Base-by-base conservation (phyloP, 441 rosid species). In the Aleurites moluccanus region DNA sequence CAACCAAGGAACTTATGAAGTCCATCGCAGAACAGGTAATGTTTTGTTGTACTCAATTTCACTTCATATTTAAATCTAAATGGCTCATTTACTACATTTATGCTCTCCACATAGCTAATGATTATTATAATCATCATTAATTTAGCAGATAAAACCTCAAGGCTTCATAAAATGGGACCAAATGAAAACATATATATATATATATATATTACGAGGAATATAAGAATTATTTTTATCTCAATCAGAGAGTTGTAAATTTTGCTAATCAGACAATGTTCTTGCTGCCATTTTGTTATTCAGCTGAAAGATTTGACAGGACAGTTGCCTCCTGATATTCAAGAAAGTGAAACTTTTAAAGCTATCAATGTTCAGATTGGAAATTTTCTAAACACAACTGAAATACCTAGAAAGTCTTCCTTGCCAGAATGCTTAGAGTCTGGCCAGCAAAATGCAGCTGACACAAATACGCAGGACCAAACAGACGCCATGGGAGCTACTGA, bases 11-110 rank as follows among this genome's bases (percentile, higher is more conserved):
- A 63, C 53, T 91, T 15, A 56, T 90, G 44, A 84, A 85, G 64
- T 82, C 89, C 62, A 75, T 91, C 42, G 44, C 84, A 35, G 77
- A 85, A 75, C 90, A 86, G 97, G 99, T 94, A 82, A 33, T 10
- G 44, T 64, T 52, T 52, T 68, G 30, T 27, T 47, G 47, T 13
- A 35, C 18, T 33, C 42, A 15, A 53, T 65, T 74, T 64, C 61
- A 60, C 15, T 69, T 57, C 25, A 67, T 50, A 10, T 21, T 27
- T 25, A 18, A 30, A 49, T 70, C 62, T 75, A 40, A 67, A 67
- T 65, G 40, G 60, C 23, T 67, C 28, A 21, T 42, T 64, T 33
- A 45, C 50, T 33, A 20, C 18, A 47, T 25, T 18, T 25, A 60
- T 71, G 9, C 55, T 71, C 35, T 44, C 56, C 67, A 20, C 27